Percentiles rank a stretch among this genome's conserved stretches.
Conservation (phyloP, 2,329 filamentous ascomycete genomes). For the Exophiala lecanii-corni region DNA sequence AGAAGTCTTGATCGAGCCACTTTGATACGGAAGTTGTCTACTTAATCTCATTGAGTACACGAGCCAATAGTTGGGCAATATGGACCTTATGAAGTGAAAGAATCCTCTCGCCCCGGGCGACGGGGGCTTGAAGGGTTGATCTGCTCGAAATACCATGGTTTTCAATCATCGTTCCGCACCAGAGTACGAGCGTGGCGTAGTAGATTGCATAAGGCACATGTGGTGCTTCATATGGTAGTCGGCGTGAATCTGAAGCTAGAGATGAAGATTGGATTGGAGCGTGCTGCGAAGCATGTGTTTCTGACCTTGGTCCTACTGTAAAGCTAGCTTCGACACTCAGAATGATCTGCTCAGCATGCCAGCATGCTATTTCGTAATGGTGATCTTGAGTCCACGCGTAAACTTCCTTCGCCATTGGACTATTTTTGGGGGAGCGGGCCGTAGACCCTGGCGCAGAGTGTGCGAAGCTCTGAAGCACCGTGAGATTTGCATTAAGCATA, state of each 20-base stretch:
- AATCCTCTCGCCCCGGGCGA: conserved; percentile 11
- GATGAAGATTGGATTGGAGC: not conserved
- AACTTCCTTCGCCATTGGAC: conserved; percentile 2
- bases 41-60: conserved; percentile 3
- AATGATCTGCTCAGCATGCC: conserved; percentile 16
- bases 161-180: conserved; percentile 3
- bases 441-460: conserved; percentile 11
- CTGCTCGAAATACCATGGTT: not conserved
- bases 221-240: conserved; percentile 11
- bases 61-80: conserved; percentile 14
- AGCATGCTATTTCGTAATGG: conserved; percentile 11
- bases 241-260: conserved; percentile 5
- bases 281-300: not conserved
- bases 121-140: not conserved
- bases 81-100: conserved; percentile 12
- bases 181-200: conserved; percentile 11
- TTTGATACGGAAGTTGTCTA: too few species aligned
- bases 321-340: conserved; percentile 6
- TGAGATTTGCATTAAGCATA: conserved; percentile 13
- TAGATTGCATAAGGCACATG: conserved; percentile 15
- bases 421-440: conserved; percentile 13
- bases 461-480: conserved; percentile 13
- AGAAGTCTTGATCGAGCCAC: too few species aligned
- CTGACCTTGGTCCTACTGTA: not conserved
- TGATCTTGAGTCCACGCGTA: conserved; percentile 7